These are phyloP conservation scores for Euphorbia schlechtendalii DNA, from an alignment of 441 rosid genomes.

Conservation along the genomic window DNA sequence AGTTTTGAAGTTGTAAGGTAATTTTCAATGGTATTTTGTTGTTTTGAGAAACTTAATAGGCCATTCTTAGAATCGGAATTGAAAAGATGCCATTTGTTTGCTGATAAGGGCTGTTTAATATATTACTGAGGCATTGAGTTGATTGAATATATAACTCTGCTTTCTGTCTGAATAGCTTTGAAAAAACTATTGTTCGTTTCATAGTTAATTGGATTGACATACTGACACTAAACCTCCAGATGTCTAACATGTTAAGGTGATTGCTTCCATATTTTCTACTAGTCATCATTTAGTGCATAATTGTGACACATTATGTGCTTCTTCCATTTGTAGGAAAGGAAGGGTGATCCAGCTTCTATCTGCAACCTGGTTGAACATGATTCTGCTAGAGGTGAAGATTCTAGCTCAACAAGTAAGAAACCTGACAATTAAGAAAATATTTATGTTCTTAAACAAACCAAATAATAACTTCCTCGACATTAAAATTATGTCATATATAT, in stretches of 20 bases:
- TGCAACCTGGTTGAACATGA: conserved; percentile 28
- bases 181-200: too few species aligned
- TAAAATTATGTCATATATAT: too few species aligned
- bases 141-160: background rate
- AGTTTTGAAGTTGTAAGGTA: conserved; percentile 2
- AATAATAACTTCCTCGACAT: too few species aligned
- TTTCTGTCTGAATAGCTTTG: too few species aligned
- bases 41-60: background rate
- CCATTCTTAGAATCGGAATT: background rate
- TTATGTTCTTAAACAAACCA: too few species aligned
- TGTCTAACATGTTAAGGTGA: background rate
- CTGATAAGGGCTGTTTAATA: background rate
- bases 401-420: conserved; percentile 46
- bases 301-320: background rate
- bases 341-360: conserved; percentile 26
- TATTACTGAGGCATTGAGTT: background rate
- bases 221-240: background rate
- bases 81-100: background rate
- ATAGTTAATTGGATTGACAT: background rate
- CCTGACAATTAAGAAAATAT: conserved; percentile 4
- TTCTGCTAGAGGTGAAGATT: conserved; percentile 33
- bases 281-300: conserved; percentile 9
- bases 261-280: background rate
- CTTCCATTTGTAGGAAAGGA: conserved; percentile 34
- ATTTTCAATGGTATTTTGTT: background rate